These are phyloP conservation scores for Nymphaea colorata DNA, from an alignment of 164 flowering plant genomes.

Conservation along the genomic window DNA sequence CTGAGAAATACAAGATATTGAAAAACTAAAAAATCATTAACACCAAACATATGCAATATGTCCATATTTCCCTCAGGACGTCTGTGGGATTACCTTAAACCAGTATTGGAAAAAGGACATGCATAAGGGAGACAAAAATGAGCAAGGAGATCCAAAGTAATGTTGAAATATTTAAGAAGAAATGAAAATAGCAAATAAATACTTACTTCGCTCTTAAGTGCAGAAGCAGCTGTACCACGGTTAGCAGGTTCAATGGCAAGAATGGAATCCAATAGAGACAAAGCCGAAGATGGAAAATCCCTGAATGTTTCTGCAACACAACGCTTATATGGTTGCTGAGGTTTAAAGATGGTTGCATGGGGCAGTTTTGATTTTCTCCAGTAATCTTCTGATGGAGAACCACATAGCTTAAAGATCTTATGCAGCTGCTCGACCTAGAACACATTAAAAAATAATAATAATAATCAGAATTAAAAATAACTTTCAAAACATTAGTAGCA, in stretches of 20 bases:
- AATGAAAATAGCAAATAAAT: background rate
- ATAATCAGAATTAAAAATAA: background rate
- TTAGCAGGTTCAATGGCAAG: slow-evolving; percentile 66
- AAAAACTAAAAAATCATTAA: no score
- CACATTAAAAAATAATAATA: no score
- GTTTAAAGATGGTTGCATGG: slow-evolving; percentile 80
- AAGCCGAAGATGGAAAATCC: slow-evolving; percentile 57
- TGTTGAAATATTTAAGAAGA: background rate
- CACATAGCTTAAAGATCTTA: slow-evolving; percentile 89
- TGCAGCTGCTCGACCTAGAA: slow-evolving; percentile 78
- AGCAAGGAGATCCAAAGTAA: no score
- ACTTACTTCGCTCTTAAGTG: slow-evolving; percentile 63
- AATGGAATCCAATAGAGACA: slow-evolving; percentile 62
- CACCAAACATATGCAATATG: no score
- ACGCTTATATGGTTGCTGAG: slow-evolving; percentile 69
- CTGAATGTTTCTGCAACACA: slow-evolving; percentile 61
- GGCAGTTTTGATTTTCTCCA: slow-evolving; percentile 73
- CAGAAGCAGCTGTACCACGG: slow-evolving; percentile 67
- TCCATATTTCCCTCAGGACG: no score
- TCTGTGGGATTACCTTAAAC: no score
- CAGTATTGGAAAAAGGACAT: no score
- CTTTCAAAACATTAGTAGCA: no score
- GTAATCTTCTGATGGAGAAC: slow-evolving; percentile 84
- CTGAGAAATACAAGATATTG: no score
- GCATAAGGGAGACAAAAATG: no score